Evolutionary conservation across 2,329 filamentous ascomycete genomes (phyloP), one percentile per base, ranked within the genome.

Genomic region (Graphiopsis chlorocephala): DNA sequence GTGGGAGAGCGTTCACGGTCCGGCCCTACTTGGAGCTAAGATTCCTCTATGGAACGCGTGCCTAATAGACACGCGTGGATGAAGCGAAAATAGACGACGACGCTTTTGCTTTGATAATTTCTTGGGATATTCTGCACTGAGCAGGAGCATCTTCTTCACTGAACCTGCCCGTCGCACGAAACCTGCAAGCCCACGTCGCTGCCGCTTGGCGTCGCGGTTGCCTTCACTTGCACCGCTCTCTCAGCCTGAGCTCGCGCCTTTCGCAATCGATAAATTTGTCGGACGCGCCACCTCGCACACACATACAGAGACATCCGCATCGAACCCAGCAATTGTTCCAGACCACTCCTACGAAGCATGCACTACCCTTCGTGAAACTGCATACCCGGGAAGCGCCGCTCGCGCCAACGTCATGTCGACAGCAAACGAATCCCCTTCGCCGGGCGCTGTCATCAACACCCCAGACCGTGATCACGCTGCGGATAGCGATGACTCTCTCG

Each of bases 401-500:
- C n/a, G 53, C 52, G 38, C 47, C 38, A 58, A 58, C 62, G 62
- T 58, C 68, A 72, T 70, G 68, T 69, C 69, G 52, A 61, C 65
- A 48, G 59, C 70, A 67, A 67, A 68, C 66, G 64, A 33, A 47
- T 59, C 61, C 25, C 72, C 71, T 63, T 65, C 68, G 38, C 58
- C 58, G 42, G 50, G 57, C n/a, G 52, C 64, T 26, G 42, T 48
- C 58, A 45, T 74, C 73, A 67, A 75, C 75, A 68, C 62, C 14
- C 73, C 74, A 23, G 75, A 75, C 67, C 79, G 80, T 72, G 77
- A 81, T 68, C 75, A 76, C 64, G 76, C 76, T 66, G 79, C 78
- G 71, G 79, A 82, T 74, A 77, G 77, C 63, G 77, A 81, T 70
- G 73, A 76, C 60, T 78, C 78, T 38, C 75, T 78, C 64, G 77